phyloP scores from a whole-genome alignment of 352 stramenopile species.

The Sclerospora graminicola region DNA sequence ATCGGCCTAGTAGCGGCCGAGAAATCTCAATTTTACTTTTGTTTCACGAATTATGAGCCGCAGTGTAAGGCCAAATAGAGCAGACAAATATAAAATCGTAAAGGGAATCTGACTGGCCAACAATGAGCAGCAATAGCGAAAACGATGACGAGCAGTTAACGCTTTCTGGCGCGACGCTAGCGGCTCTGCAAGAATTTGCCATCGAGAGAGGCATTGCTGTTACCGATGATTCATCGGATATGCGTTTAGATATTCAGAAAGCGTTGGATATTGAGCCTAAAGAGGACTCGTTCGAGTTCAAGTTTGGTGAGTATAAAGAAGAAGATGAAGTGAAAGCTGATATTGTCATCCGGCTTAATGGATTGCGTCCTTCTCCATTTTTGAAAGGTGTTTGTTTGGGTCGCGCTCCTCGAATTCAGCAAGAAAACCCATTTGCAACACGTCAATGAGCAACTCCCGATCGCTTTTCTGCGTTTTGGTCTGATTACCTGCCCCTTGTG shows the following conservation, averaged over 20 bases:
- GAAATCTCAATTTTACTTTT: too few relatives aligned
- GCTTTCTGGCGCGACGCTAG: slow-evolving; percentile 34
- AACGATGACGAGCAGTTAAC: slow-evolving; percentile 31
- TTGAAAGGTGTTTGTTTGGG: slow-evolving; percentile 34
- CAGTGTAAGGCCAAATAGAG: too few relatives aligned
- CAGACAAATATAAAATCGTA: too few relatives aligned
- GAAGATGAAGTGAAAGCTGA: slow-evolving; percentile 11
- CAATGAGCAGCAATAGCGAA: slow-evolving; percentile 28
- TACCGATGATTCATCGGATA: slow-evolving; percentile 24
- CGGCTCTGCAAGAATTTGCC: slow-evolving; percentile 44
- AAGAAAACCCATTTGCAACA: slow-evolving; percentile 29
- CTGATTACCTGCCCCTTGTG: slow-evolving; percentile 2
- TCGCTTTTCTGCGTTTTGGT: slow-evolving; percentile 5
- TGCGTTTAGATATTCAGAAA: slow-evolving; percentile 44
- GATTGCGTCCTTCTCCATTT: too few relatives aligned
- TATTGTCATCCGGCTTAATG: slow-evolving; percentile 43
- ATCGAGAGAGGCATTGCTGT: slow-evolving; percentile 37
- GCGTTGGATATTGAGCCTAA: slow-evolving; percentile 51
- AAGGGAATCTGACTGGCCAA: slow-evolving; percentile 5
- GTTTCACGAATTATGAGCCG: too few relatives aligned
- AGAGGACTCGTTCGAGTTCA: slow-evolving; percentile 48
- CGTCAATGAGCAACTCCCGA: slow-evolving; percentile 14
- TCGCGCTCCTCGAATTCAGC: slow-evolving; percentile 42
- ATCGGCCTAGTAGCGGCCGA: too few relatives aligned
- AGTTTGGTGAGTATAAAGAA: slow-evolving; percentile 24